Conservation (phyloP, 2,329 filamentous ascomycete genomes). For the Rutstroemia sydowiana region DNA sequence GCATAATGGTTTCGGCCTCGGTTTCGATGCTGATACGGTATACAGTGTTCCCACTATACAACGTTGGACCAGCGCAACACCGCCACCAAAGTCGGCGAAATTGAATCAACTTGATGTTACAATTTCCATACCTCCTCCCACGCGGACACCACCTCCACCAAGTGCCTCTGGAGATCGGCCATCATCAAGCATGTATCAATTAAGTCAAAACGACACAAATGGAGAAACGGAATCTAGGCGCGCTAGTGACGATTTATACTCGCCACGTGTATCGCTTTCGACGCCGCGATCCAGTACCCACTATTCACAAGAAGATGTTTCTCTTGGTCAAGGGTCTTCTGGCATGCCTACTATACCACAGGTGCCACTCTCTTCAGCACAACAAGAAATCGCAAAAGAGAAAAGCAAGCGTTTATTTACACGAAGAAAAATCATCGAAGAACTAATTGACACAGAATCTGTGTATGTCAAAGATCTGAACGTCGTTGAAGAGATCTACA, state of each 20-base stretch:
- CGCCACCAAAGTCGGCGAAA: conserved; percentile 15
- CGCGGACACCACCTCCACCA: conserved; percentile 5
- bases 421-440: conserved; percentile 78
- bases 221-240: conserved; percentile 24
- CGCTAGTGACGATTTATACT: conserved; percentile 27
- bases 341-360: not conserved
- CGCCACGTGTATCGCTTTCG: conserved; percentile 24
- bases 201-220: conserved; percentile 19
- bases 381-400: conserved; percentile 40
- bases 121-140: conserved; percentile 2
- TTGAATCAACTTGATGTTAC: conserved; percentile 9
- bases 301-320: conserved; percentile 6
- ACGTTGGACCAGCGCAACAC: conserved; percentile 21
- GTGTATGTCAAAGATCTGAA: conserved; percentile 93
- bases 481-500: conserved; percentile 95
- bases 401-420: conserved; percentile 69
- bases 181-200: conserved; percentile 23
- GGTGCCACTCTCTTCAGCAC: conserved; percentile 11
- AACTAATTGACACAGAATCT: conserved; percentile 87
- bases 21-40: conserved; percentile 12
- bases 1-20: conserved; percentile 22
- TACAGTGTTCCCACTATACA: conserved; percentile 17
- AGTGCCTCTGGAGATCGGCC: not conserved
- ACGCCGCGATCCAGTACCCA: conserved; percentile 15
- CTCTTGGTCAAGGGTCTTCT: not conserved